These are phyloP conservation scores for Huntiella bhutanensis DNA, from an alignment of 2,329 filamentous ascomycete genomes.

Conservation along the genomic window DNA sequence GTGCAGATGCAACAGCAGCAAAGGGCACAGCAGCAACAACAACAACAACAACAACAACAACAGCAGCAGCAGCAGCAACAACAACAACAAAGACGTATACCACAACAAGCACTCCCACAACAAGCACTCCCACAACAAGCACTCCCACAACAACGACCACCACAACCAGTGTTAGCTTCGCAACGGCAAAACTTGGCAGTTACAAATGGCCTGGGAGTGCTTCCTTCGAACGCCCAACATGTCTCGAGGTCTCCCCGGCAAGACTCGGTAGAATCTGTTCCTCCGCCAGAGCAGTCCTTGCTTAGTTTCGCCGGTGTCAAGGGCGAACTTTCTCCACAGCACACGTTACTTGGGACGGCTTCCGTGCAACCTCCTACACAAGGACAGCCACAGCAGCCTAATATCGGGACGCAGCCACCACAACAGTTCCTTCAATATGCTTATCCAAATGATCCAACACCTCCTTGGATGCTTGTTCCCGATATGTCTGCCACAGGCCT, in stretches of 20 bases:
- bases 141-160: not conserved
- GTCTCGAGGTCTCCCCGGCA: not conserved
- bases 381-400: too few species aligned
- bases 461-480: too few species aligned
- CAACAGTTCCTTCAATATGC: too few species aligned
- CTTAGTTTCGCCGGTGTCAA: too few species aligned
- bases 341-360: too few species aligned
- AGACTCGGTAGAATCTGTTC: not conserved
- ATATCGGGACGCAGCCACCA: too few species aligned
- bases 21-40: not conserved
- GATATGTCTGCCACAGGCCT: too few species aligned
- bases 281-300: not conserved
- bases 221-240: not conserved
- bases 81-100: not conserved
- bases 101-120: not conserved
- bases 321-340: too few species aligned
- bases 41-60: not conserved
- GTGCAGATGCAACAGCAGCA: too few species aligned
- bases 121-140: not conserved
- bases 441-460: too few species aligned
- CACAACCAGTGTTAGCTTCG: not conserved
- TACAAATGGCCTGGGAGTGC: too few species aligned
- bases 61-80: not conserved
- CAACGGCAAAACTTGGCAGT: not conserved
- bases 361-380: too few species aligned